Evolutionary conservation across 164 flowering plant genomes (phyloP).

Genomic region (Magnolia officinalis): DNA sequence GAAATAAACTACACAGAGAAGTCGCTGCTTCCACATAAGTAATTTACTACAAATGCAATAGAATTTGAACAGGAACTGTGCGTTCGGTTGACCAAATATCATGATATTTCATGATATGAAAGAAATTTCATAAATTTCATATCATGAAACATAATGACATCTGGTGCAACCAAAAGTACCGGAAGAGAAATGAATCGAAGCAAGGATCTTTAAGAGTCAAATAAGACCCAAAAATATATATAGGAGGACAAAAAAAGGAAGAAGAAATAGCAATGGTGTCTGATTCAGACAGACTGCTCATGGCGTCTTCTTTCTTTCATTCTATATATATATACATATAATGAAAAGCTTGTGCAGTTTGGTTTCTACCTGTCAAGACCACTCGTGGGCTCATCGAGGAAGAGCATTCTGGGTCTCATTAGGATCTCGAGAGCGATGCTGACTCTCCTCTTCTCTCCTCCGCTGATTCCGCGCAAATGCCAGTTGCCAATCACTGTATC

Average conservation of each 20-base stretch:
- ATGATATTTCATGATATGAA: too few relatives aligned
- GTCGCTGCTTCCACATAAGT: too few relatives aligned
- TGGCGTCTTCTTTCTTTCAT: neutral
- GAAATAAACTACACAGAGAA: neutral
- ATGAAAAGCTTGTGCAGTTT: neutral
- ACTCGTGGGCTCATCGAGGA: conserved; percentile 95
- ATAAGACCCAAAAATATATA: neutral
- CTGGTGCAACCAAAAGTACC: too few relatives aligned
- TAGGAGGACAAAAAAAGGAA: neutral
- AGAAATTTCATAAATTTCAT: too few relatives aligned
- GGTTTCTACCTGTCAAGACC: conserved; percentile 78
- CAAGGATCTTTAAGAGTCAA: too few relatives aligned
- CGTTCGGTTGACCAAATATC: too few relatives aligned
- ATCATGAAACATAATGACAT: too few relatives aligned
- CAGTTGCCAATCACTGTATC: conserved; percentile 89
- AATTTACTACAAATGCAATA: too few relatives aligned
- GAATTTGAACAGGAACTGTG: too few relatives aligned
- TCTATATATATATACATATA: neutral
- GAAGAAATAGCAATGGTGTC: neutral
- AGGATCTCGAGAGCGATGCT: conserved; percentile 93
- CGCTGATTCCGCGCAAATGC: conserved; percentile 92
- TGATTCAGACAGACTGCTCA: neutral
- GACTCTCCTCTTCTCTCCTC: conserved; percentile 89
- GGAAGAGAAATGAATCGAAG: too few relatives aligned
- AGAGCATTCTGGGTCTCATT: conserved; percentile 85